phyloP scores from a whole-genome alignment of 768 basidiomycete species.

The Coprinellus micaceus region DNA sequence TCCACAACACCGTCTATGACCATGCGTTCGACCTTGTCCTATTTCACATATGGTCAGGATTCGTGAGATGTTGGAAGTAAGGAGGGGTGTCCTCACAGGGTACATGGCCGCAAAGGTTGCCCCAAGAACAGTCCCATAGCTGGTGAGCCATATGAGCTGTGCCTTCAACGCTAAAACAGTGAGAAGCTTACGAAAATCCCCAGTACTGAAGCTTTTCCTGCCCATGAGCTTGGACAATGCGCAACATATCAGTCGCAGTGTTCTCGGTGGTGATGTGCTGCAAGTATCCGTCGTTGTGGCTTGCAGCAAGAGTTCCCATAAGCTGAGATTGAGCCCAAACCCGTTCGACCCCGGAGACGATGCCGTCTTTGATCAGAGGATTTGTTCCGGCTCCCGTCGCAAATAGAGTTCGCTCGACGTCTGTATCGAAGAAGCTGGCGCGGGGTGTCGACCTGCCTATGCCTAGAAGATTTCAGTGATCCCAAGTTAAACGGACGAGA shows the following conservation, averaged over 20 bases:
- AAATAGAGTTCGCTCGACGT: conserved; percentile 25
- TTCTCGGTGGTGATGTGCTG: conserved; percentile 32
- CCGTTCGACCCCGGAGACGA: conserved; percentile 22
- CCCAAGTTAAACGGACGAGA: neutral
- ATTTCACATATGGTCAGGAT: neutral
- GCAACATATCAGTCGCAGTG: conserved; percentile 34
- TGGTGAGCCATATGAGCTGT: neutral
- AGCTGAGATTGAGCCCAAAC: conserved; percentile 29
- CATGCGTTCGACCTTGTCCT: conserved; percentile 37
- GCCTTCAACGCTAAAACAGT: too few relatives aligned
- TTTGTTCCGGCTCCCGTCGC: conserved; percentile 13
- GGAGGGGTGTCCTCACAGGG: conserved; percentile 17
- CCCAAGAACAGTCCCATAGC: conserved; percentile 21
- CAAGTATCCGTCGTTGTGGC: conserved; percentile 26
- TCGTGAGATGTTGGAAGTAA: too few relatives aligned
- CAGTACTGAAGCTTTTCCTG: conserved; percentile 31
- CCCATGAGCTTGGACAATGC: conserved; percentile 30
- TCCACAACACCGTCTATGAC: conserved; percentile 41
- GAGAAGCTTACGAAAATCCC: conserved; percentile 32
- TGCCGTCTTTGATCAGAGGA: conserved; percentile 18
- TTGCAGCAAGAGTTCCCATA: conserved; percentile 29
- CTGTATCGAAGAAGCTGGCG: conserved; percentile 32
- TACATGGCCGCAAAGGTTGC: conserved; percentile 20
- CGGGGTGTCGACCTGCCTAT: conserved; percentile 32
- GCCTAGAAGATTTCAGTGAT: conserved; percentile 19